Evolutionary conservation across 352 stramenopile genomes (phyloP), one percentile per base, ranked within the genome.

Genomic region (Peronosclerospora sorghi): DNA sequence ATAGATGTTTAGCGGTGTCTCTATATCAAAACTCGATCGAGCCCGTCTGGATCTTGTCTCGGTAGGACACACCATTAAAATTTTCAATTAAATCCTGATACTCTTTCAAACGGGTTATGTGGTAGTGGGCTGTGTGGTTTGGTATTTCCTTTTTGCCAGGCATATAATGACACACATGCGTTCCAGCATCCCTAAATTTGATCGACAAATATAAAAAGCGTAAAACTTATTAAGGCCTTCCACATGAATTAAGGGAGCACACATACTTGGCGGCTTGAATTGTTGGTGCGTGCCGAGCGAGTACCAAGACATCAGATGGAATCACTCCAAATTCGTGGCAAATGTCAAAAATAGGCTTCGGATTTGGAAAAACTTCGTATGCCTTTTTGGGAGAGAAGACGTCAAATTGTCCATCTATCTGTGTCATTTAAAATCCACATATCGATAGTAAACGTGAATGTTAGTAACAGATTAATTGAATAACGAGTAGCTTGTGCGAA

Each of bases 111-210:
- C 56, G 53, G 2, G 59, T 73, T 28, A 87, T 51, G 26, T 81
- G 72, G 45, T 83, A 83, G 49, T 87, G 69, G 12, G 75, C 75
- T 29, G 57, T 83, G 56, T 87, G 72, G 57, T 87, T 87, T 14
- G 75, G 72, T 8, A 85, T 79, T 13, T 64, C 72, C 42, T 69
- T 81, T 17, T 66, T 56, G 0, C 48, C 60, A n/a, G 72, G 68
- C 56, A 79, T 80, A 48, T 75, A n/a, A n/a, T n/a, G n/a, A n/a
- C n/a, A n/a, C n/a, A n/a, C n/a, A n/a, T n/a, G n/a, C n/a, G n/a
- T n/a, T 85, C 47, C 85, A 70, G 43, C 70, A 83, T 12, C 65
- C 64, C 48, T 87, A 59, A 1, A 59, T 62, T 7, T 68, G 68
- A 21, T 72, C 75, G 9, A 57, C 51, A 17, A 21, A 5, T 5